Percentiles rank a stretch among this genome's conserved stretches.
Conservation (phyloP, 768 basidiomycete species). For the Tylopilus subfusipes region DNA sequence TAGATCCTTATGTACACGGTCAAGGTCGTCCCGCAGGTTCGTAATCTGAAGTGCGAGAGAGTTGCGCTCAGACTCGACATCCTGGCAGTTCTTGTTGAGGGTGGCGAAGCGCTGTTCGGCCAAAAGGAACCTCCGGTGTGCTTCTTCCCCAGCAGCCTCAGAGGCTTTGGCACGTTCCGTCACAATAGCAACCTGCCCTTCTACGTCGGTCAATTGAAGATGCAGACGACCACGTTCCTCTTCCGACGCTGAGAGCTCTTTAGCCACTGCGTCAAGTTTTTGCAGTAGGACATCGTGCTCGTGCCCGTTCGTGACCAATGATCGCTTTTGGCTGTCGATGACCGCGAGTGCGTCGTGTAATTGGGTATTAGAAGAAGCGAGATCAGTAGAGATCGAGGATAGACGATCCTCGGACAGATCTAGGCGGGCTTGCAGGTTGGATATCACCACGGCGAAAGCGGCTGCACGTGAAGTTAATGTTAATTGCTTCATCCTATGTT, state of each 20-base stretch:
- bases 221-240: slow-evolving; percentile 16
- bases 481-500: slow-evolving; percentile 29
- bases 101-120: slow-evolving; percentile 41
- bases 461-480: slow-evolving; percentile 32
- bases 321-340: slow-evolving; percentile 20
- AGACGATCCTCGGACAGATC: slow-evolving; percentile 19
- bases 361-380: slow-evolving; percentile 17
- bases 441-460: slow-evolving; percentile 40
- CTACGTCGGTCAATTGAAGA: slow-evolving; percentile 36
- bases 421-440: slow-evolving; percentile 33
- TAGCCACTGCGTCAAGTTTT: slow-evolving; percentile 32
- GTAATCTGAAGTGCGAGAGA: slow-evolving; percentile 61
- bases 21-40: slow-evolving; percentile 60
- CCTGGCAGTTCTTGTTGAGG: slow-evolving; percentile 46
- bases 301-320: slow-evolving; percentile 12
- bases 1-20: slow-evolving; percentile 50
- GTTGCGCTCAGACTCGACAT: slow-evolving; percentile 62
- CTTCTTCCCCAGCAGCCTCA: slow-evolving; percentile 36
- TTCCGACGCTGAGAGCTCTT: slow-evolving; percentile 36
- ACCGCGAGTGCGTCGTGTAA: slow-evolving; percentile 14
- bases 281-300: slow-evolving; percentile 27
- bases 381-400: slow-evolving; percentile 8
- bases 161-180: slow-evolving; percentile 31
- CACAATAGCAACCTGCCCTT: slow-evolving; percentile 31
- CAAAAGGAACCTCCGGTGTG: slow-evolving; percentile 27